Conservation (phyloP, 108 stramenopile species). For the Skeletonema tropicum region DNA sequence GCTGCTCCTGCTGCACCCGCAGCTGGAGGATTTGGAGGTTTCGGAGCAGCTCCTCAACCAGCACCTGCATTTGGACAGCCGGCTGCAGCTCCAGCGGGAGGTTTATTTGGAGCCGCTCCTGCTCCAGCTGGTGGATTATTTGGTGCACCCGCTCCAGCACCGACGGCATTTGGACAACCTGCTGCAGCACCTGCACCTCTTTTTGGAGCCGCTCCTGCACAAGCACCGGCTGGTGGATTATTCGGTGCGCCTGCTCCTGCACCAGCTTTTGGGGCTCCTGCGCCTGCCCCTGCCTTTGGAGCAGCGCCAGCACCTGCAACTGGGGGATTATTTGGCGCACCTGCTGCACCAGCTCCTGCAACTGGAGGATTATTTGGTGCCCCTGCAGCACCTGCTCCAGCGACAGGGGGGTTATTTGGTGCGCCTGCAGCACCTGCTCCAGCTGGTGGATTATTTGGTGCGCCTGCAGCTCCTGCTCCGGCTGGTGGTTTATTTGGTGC, state of each 20-base stretch:
- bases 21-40: slow-evolving; percentile 28
- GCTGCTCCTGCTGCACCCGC: slow-evolving; percentile 15
- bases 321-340: slow-evolving; percentile 51
- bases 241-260: slow-evolving; percentile 71
- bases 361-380: slow-evolving; percentile 62
- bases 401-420: slow-evolving; percentile 53
- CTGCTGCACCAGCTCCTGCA: slow-evolving; percentile 30
- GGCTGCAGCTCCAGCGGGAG: slow-evolving; percentile 13
- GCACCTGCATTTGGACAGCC: slow-evolving; percentile 50
- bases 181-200: slow-evolving; percentile 45
- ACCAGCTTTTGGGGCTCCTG: slow-evolving; percentile 67
- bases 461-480: slow-evolving; percentile 57
- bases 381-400: slow-evolving; percentile 58
- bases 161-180: slow-evolving; percentile 58
- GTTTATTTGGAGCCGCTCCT: slow-evolving; percentile 33
- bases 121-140: slow-evolving; percentile 44
- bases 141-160: slow-evolving; percentile 46
- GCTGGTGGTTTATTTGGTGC: slow-evolving; percentile 43
- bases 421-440: slow-evolving; percentile 36
- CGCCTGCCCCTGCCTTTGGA: slow-evolving; percentile 56
- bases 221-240: slow-evolving; percentile 53
- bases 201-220: slow-evolving; percentile 43
- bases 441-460: slow-evolving; percentile 62
- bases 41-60: slow-evolving; percentile 22
- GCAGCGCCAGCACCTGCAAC: slow-evolving; percentile 51